A percentile compares a stretch with the other conserved stretches of the same genome.
Conservation (phyloP, 805 yeast genomes). For the Candida anglica region DNA sequence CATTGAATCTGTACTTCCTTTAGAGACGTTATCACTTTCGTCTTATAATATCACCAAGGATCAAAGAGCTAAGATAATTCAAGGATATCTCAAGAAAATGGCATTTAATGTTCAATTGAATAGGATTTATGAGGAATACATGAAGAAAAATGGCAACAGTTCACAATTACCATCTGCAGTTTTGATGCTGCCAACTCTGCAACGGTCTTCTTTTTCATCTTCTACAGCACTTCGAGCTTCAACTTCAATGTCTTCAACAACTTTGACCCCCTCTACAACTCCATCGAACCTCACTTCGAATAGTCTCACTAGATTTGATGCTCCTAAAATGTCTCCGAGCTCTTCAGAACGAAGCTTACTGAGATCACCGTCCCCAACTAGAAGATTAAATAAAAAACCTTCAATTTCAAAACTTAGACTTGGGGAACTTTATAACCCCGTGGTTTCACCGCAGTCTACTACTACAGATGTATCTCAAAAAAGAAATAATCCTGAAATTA, state of each 20-base stretch:
- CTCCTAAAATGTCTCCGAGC: constrained; percentile 1
- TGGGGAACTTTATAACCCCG: constrained; percentile 21
- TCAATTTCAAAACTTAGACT: constrained; percentile 18
- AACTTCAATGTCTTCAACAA: not conserved
- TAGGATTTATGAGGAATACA: constrained; percentile 46
- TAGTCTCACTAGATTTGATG: constrained; percentile 3
- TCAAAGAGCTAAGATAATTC: constrained; percentile 40
- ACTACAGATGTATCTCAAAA: constrained; percentile 6
- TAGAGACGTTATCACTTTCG: not conserved
- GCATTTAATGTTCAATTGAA: constrained; percentile 66
- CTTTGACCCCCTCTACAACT: not conserved
- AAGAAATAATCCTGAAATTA: constrained; percentile 3
- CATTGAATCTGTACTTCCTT: constrained; percentile 9
- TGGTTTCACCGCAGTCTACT: constrained; percentile 12
- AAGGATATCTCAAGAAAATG: constrained; percentile 44
- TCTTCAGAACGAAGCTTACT: too few relatives aligned
- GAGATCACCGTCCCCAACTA: constrained; percentile 6
- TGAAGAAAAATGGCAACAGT: constrained; percentile 9
- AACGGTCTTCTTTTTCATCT: constrained; percentile 3
- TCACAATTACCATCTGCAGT: constrained; percentile 3
- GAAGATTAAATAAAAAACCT: constrained; percentile 14
- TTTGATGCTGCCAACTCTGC: constrained; percentile 1
- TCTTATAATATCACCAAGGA: constrained; percentile 19
- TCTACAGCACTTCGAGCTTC: constrained; percentile 3
- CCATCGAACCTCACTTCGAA: too few relatives aligned